These are phyloP conservation scores for Linum lewisii DNA, from an alignment of 345 rosid species.

Conservation along the genomic window DNA sequence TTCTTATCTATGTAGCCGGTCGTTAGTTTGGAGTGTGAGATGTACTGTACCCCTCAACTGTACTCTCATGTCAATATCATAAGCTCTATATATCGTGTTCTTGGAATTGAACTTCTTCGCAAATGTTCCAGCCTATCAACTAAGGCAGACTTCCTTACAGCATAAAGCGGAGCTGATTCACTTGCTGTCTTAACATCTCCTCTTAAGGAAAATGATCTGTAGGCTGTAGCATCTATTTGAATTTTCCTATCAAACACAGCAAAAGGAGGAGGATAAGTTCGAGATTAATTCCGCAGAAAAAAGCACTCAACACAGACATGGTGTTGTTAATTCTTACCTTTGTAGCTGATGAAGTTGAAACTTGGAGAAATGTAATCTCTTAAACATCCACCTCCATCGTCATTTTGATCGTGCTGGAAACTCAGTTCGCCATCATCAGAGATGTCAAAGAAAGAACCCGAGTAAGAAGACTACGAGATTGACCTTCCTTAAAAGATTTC, in stretches of 20 bases:
- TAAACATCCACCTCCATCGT: slow-evolving; percentile 35
- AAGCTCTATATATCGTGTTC: no score
- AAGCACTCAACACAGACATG: neutral
- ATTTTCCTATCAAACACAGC: slow-evolving; percentile 40
- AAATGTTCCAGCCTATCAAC: slow-evolving; percentile 8
- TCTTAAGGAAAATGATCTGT: slow-evolving; percentile 30
- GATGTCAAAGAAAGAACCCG: neutral
- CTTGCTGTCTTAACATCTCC: slow-evolving; percentile 20
- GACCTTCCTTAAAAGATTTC: slow-evolving; percentile 8
- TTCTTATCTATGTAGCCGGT: no score
- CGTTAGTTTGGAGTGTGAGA: no score
- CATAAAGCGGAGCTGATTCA: slow-evolving; percentile 25
- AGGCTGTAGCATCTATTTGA: slow-evolving; percentile 18
- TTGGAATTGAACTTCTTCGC: slow-evolving; percentile 13
- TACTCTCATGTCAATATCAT: no score
- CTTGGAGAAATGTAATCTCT: no score
- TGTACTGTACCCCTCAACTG: no score
- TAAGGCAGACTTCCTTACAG: slow-evolving; percentile 10
- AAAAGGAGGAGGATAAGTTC: neutral
- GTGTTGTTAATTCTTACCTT: slow-evolving; percentile 48
- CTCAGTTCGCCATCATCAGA: slow-evolving; percentile 68
- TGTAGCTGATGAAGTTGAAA: slow-evolving; percentile 29
- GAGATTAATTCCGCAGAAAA: neutral
- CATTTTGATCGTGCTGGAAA: slow-evolving; percentile 57
- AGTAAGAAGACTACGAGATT: slow-evolving; percentile 11